These are phyloP conservation scores for Suhomyces yuchorum DNA, from an alignment of 1,139 yeast species.

Conservation along the genomic window DNA sequence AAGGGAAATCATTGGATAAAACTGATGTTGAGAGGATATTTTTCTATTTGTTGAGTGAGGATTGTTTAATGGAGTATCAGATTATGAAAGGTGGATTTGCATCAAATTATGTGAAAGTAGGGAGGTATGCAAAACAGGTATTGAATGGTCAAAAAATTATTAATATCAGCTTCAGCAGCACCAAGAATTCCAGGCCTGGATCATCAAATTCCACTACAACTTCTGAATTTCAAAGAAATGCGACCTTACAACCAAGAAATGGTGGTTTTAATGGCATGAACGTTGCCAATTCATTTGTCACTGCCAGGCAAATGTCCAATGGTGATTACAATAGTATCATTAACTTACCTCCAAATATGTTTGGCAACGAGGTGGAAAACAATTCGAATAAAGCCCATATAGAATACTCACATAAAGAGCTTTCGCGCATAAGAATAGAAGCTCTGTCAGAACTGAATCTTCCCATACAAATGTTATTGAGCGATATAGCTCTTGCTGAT, in stretches of 20 bases:
- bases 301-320: conserved; percentile 28
- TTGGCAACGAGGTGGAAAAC: conserved; percentile 16
- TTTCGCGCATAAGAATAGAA: conserved; percentile 48
- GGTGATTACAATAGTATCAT: conserved; percentile 20
- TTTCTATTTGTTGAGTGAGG: conserved; percentile 70
- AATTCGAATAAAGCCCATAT: conserved; percentile 30
- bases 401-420: conserved; percentile 41
- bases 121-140: conserved; percentile 53
- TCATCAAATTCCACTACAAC: not conserved
- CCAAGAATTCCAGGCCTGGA: not conserved
- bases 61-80: conserved; percentile 72
- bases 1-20: conserved; percentile 62
- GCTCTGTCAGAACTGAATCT: conserved; percentile 46
- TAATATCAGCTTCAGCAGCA: conserved; percentile 32
- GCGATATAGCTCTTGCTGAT: conserved; percentile 53
- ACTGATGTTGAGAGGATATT: conserved; percentile 80
- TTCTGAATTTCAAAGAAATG: not conserved
- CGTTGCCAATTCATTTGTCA: conserved; percentile 26
- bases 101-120: conserved; percentile 66
- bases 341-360: conserved; percentile 22
- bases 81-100: conserved; percentile 82
- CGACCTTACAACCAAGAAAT: conserved; percentile 1
- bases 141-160: conserved; percentile 48
- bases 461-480: conserved; percentile 44
- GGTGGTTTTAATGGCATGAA: conserved; percentile 1